Conservation (phyloP, 1,139 yeast genomes). For the Saccharomyces hybrid region DNA sequence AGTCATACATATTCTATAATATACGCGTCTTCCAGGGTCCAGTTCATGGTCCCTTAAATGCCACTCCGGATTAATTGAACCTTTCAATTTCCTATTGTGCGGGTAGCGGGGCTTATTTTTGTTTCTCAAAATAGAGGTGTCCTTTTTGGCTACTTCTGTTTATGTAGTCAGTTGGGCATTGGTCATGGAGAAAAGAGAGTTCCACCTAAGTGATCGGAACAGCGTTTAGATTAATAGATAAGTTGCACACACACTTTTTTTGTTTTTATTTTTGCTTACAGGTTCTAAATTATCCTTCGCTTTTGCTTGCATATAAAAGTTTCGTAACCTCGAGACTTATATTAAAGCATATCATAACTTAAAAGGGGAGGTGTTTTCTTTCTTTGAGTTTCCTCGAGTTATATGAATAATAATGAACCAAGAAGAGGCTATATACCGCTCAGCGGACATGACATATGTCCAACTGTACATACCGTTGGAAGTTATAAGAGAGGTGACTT, state of each 20-base stretch:
- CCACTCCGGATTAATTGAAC: background rate
- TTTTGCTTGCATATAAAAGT: background rate
- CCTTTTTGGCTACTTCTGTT: background rate
- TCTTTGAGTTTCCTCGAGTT: constrained; percentile 3
- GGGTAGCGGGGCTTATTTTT: background rate
- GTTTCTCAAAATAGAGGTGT: constrained; percentile 1
- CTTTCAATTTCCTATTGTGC: background rate
- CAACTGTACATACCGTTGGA: constrained; percentile 70
- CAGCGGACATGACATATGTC: constrained; percentile 76
- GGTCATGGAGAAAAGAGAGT: too few species aligned
- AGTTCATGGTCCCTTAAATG: background rate
- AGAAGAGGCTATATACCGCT: constrained; percentile 32
- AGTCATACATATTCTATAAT: background rate
- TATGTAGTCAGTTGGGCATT: background rate
- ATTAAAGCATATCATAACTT: background rate
- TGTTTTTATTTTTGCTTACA: background rate
- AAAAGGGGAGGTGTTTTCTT: background rate
- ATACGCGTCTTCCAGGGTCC: background rate
- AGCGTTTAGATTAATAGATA: background rate
- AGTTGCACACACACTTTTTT: background rate
- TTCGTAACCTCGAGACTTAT: background rate
- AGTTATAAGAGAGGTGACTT: constrained; percentile 56
- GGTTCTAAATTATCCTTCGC: background rate
- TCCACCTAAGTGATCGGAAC: background rate
- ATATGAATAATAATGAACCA: constrained; percentile 9